A percentile compares a stretch with the other conserved stretches of the same genome.
These are phyloP conservation scores for Bipolaris sorokiniana DNA, from an alignment of 2,329 filamentous ascomycete genomes.

Conservation along the genomic window DNA sequence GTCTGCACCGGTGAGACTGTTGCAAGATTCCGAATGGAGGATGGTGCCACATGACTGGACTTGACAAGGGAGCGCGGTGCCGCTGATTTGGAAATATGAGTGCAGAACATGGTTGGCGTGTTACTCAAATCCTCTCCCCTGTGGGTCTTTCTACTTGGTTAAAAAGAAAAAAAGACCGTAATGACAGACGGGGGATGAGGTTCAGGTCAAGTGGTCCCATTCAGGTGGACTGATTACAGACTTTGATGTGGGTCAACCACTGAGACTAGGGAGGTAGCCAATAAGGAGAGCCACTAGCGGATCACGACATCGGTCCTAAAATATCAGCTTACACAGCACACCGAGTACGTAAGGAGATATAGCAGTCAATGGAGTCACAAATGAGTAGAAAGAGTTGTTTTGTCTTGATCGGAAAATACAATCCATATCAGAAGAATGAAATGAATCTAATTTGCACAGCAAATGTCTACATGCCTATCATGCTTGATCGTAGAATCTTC, in stretches of 20 bases:
- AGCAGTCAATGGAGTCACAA: not conserved
- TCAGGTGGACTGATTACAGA: constrained; percentile 7
- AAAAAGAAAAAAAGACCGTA: not conserved
- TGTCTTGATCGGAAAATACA: too few relatives aligned
- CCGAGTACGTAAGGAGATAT: not conserved
- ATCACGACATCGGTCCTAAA: constrained; percentile 6
- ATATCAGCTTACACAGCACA: constrained; percentile 1
- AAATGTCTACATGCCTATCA: too few relatives aligned
- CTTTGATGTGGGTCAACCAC: constrained; percentile 6
- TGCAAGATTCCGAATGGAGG: constrained; percentile 23
- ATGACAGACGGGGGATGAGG: not conserved
- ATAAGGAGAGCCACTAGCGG: constrained; percentile 2
- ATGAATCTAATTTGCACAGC: not conserved
- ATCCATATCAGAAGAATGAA: not conserved
- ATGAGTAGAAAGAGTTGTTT: not conserved
- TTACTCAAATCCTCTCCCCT: not conserved
- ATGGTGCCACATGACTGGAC: constrained; percentile 3
- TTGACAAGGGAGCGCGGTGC: constrained; percentile 1
- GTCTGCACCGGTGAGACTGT: constrained; percentile 39
- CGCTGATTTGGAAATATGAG: not conserved
- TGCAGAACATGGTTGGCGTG: constrained; percentile 3
- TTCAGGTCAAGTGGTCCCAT: constrained; percentile 1
- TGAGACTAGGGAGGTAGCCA: constrained; percentile 1
- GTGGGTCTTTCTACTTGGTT: not conserved
- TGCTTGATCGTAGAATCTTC: too few relatives aligned